These are phyloP conservation scores for Kluyveromyces starmeri DNA, from an alignment of 805 yeast genomes.

Conservation along the genomic window DNA sequence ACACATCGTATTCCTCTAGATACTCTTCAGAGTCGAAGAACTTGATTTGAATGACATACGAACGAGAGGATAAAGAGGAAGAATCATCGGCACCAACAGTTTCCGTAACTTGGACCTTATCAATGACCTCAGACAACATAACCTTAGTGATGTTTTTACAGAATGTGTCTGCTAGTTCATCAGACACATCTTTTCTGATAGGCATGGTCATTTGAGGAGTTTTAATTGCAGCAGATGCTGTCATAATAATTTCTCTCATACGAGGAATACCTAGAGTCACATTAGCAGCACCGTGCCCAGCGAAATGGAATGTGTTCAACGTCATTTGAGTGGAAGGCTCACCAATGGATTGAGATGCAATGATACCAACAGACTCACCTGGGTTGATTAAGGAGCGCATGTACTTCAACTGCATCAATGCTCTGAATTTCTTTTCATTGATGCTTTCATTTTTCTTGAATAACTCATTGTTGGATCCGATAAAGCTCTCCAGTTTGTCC, in stretches of 20 bases:
- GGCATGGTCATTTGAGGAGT: constrained; percentile 99
- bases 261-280: constrained; percentile 99
- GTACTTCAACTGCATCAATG: constrained; percentile 95
- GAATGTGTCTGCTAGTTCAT: constrained; percentile 85
- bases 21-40: constrained; percentile 75
- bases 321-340: constrained; percentile 99
- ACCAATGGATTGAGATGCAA: constrained; percentile 97
- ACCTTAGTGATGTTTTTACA: constrained; percentile 84
- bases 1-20: constrained; percentile 78
- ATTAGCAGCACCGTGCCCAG: constrained; percentile 99
- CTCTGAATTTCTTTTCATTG: constrained; percentile 76
- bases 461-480: constrained; percentile 43
- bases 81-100: constrained; percentile 58
- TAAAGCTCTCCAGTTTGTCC: constrained; percentile 63
- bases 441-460: constrained; percentile 45
- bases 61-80: constrained; percentile 44
- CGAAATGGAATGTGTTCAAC: constrained; percentile 91
- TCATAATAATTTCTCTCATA: constrained; percentile 99
- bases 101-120: constrained; percentile 77
- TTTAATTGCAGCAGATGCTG: constrained; percentile 89
- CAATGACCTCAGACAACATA: constrained; percentile 79
- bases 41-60: constrained; percentile 64
- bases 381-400: constrained; percentile 94
- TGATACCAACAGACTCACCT: constrained; percentile 97
- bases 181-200: constrained; percentile 65